These are phyloP conservation scores for Crithidia fasciculata DNA, from an alignment of 208 protist species.

Conservation along the genomic window DNA sequence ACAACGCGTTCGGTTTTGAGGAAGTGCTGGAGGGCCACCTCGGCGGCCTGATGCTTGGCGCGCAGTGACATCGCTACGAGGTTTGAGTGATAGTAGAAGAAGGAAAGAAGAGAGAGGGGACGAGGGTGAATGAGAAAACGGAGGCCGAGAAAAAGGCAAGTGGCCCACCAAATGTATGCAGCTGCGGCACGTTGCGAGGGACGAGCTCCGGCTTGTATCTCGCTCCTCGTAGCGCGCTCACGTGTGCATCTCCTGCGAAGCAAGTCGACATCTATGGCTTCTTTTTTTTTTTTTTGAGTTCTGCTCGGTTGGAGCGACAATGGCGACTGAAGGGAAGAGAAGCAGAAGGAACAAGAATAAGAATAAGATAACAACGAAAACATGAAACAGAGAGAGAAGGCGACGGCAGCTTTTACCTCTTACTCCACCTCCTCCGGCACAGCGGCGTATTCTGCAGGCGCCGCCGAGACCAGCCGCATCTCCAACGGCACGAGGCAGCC, in stretches of 20 bases:
- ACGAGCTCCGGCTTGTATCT: neutral
- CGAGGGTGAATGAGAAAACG: constrained; percentile 10
- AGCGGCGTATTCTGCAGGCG: neutral
- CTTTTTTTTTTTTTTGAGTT: too few relatives aligned
- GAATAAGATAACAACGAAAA: too few relatives aligned
- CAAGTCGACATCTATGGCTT: too few relatives aligned
- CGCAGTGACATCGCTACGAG: constrained; percentile 31
- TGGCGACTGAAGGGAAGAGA: too few relatives aligned
- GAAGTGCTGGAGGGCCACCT: constrained; percentile 60
- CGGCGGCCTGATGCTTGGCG: constrained; percentile 34
- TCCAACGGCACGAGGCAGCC: constrained; percentile 17
- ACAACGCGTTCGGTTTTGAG: constrained; percentile 80
- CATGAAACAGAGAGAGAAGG: neutral
- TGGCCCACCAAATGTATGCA: too few relatives aligned
- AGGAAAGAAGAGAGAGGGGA: constrained; percentile 15
- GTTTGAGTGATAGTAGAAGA: neutral
- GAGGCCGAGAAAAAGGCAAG: neutral
- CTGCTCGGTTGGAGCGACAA: too few relatives aligned
- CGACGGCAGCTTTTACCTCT: neutral
- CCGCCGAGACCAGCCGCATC: constrained; percentile 6
- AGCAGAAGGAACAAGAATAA: too few relatives aligned
- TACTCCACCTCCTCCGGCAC: neutral
- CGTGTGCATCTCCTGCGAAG: neutral
- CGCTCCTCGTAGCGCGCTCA: neutral
- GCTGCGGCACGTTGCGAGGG: too few relatives aligned